Evolutionary conservation across 495 filamentous ascomycete genomes (phyloP), one percentile per base, ranked within the genome.

Genomic region (Rhizodiscina lignyota): DNA sequence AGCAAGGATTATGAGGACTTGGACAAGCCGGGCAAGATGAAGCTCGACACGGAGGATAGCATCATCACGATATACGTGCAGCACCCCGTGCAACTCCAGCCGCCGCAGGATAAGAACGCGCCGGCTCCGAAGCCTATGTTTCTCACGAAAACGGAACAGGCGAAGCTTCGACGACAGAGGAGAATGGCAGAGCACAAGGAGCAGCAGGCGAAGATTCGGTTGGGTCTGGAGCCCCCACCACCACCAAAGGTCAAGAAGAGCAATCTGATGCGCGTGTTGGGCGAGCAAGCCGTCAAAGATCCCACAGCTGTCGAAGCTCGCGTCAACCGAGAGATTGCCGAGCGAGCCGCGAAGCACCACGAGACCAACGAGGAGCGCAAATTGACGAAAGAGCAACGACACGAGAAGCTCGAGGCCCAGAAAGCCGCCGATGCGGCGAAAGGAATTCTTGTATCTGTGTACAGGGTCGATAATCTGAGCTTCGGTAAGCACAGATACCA

Each of bases 201-300:
- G 59, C 76, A 85, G 40, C 89, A 97, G 57, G 85, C 86, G 35
- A 94, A 96, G 64, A 84, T 94, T 38, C 66, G 86, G 26, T 65
- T 97, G 3, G 89, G 89, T 33, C 72, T 97, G 5, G 75, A 83
- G 38, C 81, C 83, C 1, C 81, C 91, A 4, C 81, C 84, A 5
- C 77, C 87, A 18, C 87, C 89, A 6, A 94, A 94, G 54, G 79
- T 94, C 44, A 94, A 92, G 58, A 89, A 87, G 53, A 75, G 72
- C 33, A 97, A 97, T 51, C 64, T 97, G 36, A 94, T 97, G 89
- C 77, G 85, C 31, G 89, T 99, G 2, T 62, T 96, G n/a, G 89
- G 89, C 29, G 83, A 96, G 50, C 80, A 94, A 54, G 89, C 89
- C 2, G 86, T 99, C 45, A 92, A 92, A 47, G 89, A 99, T 52